Conservation (phyloP, 306 rosid genomes). For the Sphenostylis stenocarpa region DNA sequence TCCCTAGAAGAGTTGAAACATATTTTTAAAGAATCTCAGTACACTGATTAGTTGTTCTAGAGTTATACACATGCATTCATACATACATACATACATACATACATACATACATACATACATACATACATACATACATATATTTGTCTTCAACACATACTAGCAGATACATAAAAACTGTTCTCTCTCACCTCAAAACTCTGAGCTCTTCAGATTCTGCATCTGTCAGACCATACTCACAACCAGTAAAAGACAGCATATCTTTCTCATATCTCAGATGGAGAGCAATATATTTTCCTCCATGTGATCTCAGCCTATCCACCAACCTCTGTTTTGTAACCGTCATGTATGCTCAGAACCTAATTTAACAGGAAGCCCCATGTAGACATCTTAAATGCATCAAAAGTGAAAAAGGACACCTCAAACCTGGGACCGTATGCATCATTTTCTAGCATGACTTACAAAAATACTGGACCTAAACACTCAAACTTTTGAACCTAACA, state of each 20-base stretch:
- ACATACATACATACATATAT: neutral
- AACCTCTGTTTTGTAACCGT: slow-evolving; percentile 93
- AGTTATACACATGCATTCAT: neutral
- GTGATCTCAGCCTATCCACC: slow-evolving; percentile 90
- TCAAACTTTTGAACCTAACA: slow-evolving; percentile 24
- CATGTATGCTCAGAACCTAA: slow-evolving; percentile 97
- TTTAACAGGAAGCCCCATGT: slow-evolving; percentile 85
- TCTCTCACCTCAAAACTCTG: slow-evolving; percentile 77
- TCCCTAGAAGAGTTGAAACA: slow-evolving; percentile 61
- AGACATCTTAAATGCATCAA: slow-evolving; percentile 88
- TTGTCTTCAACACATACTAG: neutral
- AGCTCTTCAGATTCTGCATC: slow-evolving; percentile 84
- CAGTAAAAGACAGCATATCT: slow-evolving; percentile 95
- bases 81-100: too few species aligned
- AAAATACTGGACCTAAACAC: slow-evolving; percentile 25
- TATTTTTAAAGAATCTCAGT: neutral
- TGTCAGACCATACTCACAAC: slow-evolving; percentile 83
- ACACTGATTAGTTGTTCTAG: neutral
- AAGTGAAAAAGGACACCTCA: slow-evolving; percentile 34
- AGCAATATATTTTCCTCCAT: slow-evolving; percentile 80
- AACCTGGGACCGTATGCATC: slow-evolving; percentile 43
- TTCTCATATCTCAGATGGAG: slow-evolving; percentile 95
- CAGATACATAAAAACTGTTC: slow-evolving; percentile 6
- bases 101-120: neutral
- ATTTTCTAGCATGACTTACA: slow-evolving; percentile 38